Percentiles rank a stretch among this genome's conserved stretches.
Conservation (phyloP, 306 rosid species). For the Oxytropis ochrocephala region DNA sequence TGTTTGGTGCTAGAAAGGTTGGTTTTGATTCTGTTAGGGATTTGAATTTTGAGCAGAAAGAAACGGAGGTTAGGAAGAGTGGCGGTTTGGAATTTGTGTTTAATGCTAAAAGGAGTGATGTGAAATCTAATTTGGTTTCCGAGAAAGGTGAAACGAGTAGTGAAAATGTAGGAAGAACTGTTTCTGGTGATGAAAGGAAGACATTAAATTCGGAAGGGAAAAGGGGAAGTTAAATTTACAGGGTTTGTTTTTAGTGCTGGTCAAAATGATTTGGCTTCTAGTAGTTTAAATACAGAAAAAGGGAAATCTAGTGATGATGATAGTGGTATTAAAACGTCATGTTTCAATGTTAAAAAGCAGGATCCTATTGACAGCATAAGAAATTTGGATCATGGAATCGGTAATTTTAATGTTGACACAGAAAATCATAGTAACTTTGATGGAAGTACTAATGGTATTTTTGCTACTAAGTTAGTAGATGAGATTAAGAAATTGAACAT, state of each 20-base stretch:
- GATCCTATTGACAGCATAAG: constrained; percentile 12
- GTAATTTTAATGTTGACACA: constrained; percentile 15
- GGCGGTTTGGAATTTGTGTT: constrained; percentile 36
- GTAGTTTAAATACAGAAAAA: constrained; percentile 18
- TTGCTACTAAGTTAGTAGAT: constrained; percentile 35
- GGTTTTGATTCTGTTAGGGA: constrained; percentile 22
- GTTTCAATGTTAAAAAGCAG: not conserved
- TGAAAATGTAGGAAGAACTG: constrained; percentile 5
- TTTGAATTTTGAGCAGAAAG: constrained; percentile 22
- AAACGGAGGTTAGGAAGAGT: constrained; percentile 14
- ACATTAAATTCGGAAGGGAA: constrained; percentile 6
- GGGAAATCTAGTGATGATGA: constrained; percentile 15
- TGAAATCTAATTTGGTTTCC: not conserved
- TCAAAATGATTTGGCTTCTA: constrained; percentile 11
- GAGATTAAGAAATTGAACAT: constrained; percentile 62
- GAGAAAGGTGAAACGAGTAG: not conserved
- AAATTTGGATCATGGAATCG: constrained; percentile 16
- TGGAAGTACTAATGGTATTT: constrained; percentile 17
- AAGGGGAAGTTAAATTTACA: not conserved
- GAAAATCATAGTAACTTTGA: constrained; percentile 5
- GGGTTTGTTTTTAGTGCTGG: constrained; percentile 35
- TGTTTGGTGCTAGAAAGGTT: constrained; percentile 30
- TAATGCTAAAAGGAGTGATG: constrained; percentile 23
- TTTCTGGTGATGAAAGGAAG: constrained; percentile 18
- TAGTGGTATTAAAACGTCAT: not conserved